Evolutionary conservation across 345 rosid species (phyloP).

Genomic region (Aquilaria sinensis): DNA sequence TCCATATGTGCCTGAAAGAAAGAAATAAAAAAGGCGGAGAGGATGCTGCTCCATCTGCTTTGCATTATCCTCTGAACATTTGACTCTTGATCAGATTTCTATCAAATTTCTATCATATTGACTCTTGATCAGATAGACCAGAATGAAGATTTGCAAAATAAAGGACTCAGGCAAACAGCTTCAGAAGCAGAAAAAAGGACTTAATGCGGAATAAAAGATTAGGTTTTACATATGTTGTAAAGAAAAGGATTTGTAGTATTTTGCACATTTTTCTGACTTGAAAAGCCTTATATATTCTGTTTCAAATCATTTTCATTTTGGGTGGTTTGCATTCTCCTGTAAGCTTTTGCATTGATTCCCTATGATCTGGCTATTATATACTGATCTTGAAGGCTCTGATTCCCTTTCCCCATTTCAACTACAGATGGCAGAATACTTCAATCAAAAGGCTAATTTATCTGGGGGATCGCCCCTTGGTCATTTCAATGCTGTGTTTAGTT

Average conservation of each 20-base stretch:
- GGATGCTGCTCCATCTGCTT: too few species aligned
- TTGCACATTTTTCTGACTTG: not conserved
- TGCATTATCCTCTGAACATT: too few species aligned
- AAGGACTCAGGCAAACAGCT: not conserved
- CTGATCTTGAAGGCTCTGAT: constrained; percentile 3
- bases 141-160: not conserved
- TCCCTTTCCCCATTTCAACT: constrained; percentile 8
- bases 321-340: too few species aligned
- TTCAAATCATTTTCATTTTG: not conserved
- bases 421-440: constrained; percentile 66
- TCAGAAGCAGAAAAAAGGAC: too few species aligned
- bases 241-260: too few species aligned
- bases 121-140: too few species aligned
- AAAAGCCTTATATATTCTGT: not conserved
- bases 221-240: not conserved
- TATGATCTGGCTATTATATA: not conserved
- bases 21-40: too few species aligned
- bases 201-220: not conserved
- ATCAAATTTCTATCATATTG: too few species aligned
- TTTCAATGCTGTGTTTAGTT: constrained; percentile 62
- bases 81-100: too few species aligned
- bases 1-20: too few species aligned
- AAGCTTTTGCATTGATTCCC: not conserved
- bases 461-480: constrained; percentile 54
- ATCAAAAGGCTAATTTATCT: constrained; percentile 40